Percentiles rank a stretch among this genome's conserved stretches.
Evolutionary conservation across 2,329 filamentous ascomycete species (phyloP).

Genomic region (Didymella lethalis): DNA sequence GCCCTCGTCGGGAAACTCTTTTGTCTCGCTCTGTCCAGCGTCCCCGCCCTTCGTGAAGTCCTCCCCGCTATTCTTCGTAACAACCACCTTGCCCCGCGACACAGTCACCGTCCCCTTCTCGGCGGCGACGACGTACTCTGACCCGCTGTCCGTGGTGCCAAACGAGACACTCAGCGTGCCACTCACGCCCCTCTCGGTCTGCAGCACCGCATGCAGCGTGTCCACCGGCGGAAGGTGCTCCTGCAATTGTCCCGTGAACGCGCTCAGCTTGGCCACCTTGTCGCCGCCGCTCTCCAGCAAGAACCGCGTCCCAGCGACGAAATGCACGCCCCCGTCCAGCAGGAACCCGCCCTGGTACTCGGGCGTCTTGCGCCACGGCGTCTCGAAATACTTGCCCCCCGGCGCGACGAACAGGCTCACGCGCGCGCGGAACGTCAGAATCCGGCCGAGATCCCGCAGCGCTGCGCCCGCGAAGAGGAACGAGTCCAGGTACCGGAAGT

Average conservation of each 20-base stretch:
- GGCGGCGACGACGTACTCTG: conserved; percentile 65
- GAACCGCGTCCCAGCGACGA: conserved; percentile 67
- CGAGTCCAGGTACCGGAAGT: conserved; percentile 70
- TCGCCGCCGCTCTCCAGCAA: conserved; percentile 59
- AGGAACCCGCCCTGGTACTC: conserved; percentile 78
- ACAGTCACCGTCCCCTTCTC: conserved; percentile 65
- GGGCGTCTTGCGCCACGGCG: conserved; percentile 71
- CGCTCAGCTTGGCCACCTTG: conserved; percentile 59
- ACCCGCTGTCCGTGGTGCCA: conserved; percentile 63
- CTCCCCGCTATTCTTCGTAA: conserved; percentile 19
- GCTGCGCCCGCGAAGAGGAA: conserved; percentile 62
- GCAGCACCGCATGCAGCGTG: conserved; percentile 67
- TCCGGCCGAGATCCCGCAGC: conserved; percentile 61
- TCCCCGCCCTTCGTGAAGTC: neutral
- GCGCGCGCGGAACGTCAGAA: conserved; percentile 63
- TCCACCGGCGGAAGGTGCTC: conserved; percentile 70
- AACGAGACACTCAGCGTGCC: conserved; percentile 67
- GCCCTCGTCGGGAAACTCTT: conserved; percentile 58
- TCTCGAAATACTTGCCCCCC: conserved; percentile 65
- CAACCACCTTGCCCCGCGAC: conserved; percentile 53
- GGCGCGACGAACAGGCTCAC: conserved; percentile 56
- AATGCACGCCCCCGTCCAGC: conserved; percentile 79
- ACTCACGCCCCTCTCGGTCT: conserved; percentile 61
- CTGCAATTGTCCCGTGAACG: conserved; percentile 64
- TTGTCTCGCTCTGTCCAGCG: conserved; percentile 42